Evolutionary conservation across 2,329 filamentous ascomycete species (phyloP), one percentile per base, ranked within the genome.

Genomic region (Claviceps cyperi): DNA sequence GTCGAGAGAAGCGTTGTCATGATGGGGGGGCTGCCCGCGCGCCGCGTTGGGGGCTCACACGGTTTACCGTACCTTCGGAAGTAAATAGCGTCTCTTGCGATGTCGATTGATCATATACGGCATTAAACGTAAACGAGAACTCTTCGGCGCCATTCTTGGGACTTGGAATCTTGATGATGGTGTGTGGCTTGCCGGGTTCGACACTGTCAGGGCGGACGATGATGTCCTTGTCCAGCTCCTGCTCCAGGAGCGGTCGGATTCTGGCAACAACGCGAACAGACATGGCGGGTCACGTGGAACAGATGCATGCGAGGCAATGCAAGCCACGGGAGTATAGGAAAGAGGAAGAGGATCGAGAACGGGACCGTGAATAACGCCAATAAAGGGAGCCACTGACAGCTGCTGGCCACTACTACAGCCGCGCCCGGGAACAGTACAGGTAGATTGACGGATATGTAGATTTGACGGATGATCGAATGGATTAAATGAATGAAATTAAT

Each of bases 51-150:
- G 17, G 15, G 36, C 22, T 49, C 19, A 43, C 13, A 32, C 14
- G n/a, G n/a, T 40, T 9, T 13, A 41, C 53, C 73, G 59, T 74
- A 89, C 88, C 86, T 78, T 97, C 91, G 38, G 83, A 79, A 55
- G 90, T 86, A 64, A 94, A 98, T 51, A 98, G 69, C 55, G 86
- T 78, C 66, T 95, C 86, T 65, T 98, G 91, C 8, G 86, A 80
- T 15, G 86, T 83, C 37, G 76, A 67, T 59, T 83, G 79, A 61
- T 87, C 87, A 66, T 95, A 97, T 50, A 97, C 91, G 57, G 85
- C 80, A 72, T 92, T 94, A 75, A 97, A 97, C 48, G 90, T 80
- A 65, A 97, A 98, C 49, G 85, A 89, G 68, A 90, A 97, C 61
- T 90, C 85, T 67, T 97, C 91, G 21, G 77, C 73, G 56, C 87